Conservation (phyloP, 176 grass and related monocot species). For the Areca catechu region DNA sequence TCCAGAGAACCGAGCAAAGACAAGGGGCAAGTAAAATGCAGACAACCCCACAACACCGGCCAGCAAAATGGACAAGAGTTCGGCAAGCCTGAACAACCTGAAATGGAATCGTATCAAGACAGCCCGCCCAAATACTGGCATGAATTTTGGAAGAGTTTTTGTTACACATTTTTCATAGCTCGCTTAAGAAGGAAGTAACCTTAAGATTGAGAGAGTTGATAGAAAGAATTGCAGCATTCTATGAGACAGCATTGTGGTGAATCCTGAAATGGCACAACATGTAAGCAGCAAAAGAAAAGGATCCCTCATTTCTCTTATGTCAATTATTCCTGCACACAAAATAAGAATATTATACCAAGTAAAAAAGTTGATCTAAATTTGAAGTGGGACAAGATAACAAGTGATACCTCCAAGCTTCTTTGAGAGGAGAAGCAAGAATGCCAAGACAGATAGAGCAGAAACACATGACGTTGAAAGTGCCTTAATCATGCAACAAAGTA, state of each 20-base stretch:
- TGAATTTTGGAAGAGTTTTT: not conserved
- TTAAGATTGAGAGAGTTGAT: not conserved
- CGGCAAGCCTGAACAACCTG: not conserved
- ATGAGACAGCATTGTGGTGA: not conserved
- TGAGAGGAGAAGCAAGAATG: conserved; percentile 1
- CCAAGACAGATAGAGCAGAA: conserved; percentile 2
- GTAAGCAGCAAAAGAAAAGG: conserved; percentile 1
- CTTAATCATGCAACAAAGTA: not conserved
- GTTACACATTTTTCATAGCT: not conserved
- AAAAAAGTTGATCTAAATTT: not conserved
- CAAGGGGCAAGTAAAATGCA: not conserved
- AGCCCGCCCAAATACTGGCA: not conserved
- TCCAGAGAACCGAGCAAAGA: not conserved
- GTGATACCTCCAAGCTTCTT: conserved; percentile 4
- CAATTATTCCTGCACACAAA: not conserved
- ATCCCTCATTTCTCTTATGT: not conserved
- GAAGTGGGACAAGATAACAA: not conserved
- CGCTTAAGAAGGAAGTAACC: not conserved
- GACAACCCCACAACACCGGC: not conserved
- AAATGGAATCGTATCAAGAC: not conserved
- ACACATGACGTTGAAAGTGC: conserved; percentile 5
- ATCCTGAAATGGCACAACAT: not conserved
- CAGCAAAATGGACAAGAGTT: not conserved
- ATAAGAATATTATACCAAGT: not conserved
- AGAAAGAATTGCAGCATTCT: not conserved